These are phyloP conservation scores for Trichoderma virens DNA, from an alignment of 495 filamentous ascomycete species.

Conservation along the genomic window DNA sequence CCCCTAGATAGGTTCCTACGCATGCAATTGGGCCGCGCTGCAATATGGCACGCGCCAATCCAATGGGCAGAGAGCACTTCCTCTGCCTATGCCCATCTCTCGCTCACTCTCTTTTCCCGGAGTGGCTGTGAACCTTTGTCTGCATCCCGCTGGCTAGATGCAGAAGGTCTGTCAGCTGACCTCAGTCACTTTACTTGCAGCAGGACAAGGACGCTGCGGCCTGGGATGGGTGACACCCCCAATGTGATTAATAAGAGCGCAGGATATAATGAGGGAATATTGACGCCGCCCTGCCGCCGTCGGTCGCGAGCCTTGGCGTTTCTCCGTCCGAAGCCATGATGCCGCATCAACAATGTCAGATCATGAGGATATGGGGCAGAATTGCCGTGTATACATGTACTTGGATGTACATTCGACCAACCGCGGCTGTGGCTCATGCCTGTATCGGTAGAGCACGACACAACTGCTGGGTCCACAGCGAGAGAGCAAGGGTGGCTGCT, in stretches of 20 bases:
- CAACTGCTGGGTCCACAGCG: neutral
- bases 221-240: neutral
- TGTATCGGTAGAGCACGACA: neutral
- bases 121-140: neutral
- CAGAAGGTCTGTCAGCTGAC: constrained; percentile 3
- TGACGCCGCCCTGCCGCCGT: neutral
- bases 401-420: neutral
- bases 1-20: neutral
- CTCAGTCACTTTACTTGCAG: neutral
- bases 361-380: neutral
- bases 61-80: too few species aligned
- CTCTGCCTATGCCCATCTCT: neutral
- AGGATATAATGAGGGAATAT: constrained; percentile 2
- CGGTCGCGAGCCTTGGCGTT: neutral
- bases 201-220: neutral
- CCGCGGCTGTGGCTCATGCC: neutral
- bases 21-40: neutral
- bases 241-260: neutral
- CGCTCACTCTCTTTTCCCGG: neutral
- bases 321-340: neutral
- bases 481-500: neutral
- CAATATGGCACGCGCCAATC: neutral
- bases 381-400: neutral
- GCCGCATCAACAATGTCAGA: neutral
- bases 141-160: neutral